These are phyloP conservation scores for Coemansia sp. DNA, from an alignment of 192 early-diverging fungal genomes.

Conservation along the genomic window DNA sequence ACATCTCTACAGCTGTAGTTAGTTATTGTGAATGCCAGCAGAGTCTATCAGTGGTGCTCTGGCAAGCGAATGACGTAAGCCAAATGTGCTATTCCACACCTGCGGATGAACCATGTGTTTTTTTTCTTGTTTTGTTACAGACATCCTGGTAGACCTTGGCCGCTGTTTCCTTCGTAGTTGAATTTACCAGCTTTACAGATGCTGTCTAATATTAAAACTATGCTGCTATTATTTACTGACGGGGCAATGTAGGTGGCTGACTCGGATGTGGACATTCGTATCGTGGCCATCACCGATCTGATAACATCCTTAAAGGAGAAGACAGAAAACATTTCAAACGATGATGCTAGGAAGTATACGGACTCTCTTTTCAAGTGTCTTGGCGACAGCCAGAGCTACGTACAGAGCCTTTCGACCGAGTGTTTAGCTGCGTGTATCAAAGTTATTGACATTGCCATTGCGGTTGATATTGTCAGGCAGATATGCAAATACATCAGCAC, in stretches of 20 bases:
- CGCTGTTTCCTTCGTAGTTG: background rate
- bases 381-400: conserved; percentile 41
- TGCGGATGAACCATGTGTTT: too few species aligned
- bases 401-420: conserved; percentile 47
- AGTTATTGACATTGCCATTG: conserved; percentile 22
- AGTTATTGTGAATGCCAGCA: background rate
- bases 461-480: conserved; percentile 5
- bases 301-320: conserved; percentile 16
- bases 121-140: too few species aligned
- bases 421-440: conserved; percentile 36
- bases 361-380: conserved; percentile 25
- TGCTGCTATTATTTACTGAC: background rate
- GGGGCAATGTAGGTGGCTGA: conserved; percentile 25
- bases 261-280: conserved; percentile 42
- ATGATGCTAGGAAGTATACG: conserved; percentile 28
- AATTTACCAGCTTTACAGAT: background rate
- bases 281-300: conserved; percentile 43
- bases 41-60: background rate
- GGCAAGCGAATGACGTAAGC: background rate
- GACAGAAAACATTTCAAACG: conserved; percentile 8
- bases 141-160: too few species aligned
- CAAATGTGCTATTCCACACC: background rate
- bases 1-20: background rate
- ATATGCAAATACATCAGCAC: conserved; percentile 29
- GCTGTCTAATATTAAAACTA: background rate